Percentiles rank a stretch among this genome's conserved stretches.
phyloP scores from a whole-genome alignment of 1,284 basidiomycete genomes.

The Microbotryomycetes sp. region DNA sequence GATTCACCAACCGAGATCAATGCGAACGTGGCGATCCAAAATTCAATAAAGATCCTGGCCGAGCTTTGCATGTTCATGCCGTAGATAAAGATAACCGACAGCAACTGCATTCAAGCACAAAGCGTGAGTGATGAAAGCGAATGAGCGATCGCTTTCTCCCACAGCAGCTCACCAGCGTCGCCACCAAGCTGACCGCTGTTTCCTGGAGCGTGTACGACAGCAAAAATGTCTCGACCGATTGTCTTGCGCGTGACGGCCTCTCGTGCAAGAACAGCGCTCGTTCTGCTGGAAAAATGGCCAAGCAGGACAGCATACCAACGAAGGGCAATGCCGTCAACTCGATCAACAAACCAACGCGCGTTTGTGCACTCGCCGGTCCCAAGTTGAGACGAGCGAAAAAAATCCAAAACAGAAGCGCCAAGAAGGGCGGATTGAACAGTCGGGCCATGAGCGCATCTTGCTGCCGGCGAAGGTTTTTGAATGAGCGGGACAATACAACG shows the following conservation, averaged over 20 bases:
- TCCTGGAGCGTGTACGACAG: slow-evolving; percentile 47
- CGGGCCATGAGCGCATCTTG: slow-evolving; percentile 31
- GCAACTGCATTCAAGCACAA: slow-evolving; percentile 9
- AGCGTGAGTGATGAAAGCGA: slow-evolving; percentile 8
- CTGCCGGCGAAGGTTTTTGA: slow-evolving; percentile 33
- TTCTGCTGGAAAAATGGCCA: slow-evolving; percentile 46
- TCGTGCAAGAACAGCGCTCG: slow-evolving; percentile 47
- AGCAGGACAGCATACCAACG: slow-evolving; percentile 43
- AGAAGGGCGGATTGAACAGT: slow-evolving; percentile 29
- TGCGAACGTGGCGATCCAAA: slow-evolving; percentile 43
- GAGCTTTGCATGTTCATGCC: slow-evolving; percentile 46
- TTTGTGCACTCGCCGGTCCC: slow-evolving; percentile 45
- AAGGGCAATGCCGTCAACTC: slow-evolving; percentile 29
- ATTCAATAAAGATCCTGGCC: slow-evolving; percentile 46
- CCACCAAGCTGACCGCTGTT: slow-evolving; percentile 43
- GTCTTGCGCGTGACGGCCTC: slow-evolving; percentile 42
- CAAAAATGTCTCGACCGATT: slow-evolving; percentile 45
- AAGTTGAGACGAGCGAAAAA: slow-evolving; percentile 45
- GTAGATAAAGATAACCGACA: slow-evolving; percentile 24
- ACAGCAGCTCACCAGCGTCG: slow-evolving; percentile 31
- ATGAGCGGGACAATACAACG: slow-evolving; percentile 19
- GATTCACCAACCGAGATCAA: slow-evolving; percentile 35
- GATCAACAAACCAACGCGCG: slow-evolving; percentile 44
- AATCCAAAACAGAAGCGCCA: slow-evolving; percentile 42
- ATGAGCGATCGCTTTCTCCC: slow-evolving; percentile 37